Conservation (phyloP, 345 rosid species). For the Punica granatum region DNA sequence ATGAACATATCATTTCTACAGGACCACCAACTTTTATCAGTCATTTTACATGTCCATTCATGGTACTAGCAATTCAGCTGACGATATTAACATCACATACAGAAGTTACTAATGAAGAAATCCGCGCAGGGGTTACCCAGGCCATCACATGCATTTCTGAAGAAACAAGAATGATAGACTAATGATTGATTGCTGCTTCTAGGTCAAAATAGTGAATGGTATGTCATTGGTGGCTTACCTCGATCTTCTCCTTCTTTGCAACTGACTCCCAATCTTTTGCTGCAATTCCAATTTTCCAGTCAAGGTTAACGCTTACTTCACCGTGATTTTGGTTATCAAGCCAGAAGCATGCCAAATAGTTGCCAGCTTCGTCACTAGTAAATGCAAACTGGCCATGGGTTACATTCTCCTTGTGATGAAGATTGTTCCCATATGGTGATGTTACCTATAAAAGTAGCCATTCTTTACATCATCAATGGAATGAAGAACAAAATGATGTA, state of each 20-base stretch:
- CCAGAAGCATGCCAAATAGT: conserved; percentile 70
- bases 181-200: not conserved
- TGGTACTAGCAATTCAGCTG: not conserved
- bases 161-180: not conserved
- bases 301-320: conserved; percentile 53
- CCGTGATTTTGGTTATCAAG: conserved; percentile 29
- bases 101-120: not conserved
- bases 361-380: conserved; percentile 76
- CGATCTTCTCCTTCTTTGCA: conserved; percentile 78
- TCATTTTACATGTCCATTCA: not conserved
- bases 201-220: not conserved
- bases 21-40: not conserved
- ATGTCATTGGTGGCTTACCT: conserved; percentile 32
- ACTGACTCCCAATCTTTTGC: conserved; percentile 92
- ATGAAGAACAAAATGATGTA: not conserved
- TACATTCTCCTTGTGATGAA: conserved; percentile 58
- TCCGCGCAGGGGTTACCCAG: not conserved
- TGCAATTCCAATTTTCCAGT: conserved; percentile 85
- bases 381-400: conserved; percentile 89
- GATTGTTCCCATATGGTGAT: conserved; percentile 59
- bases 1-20: not conserved
- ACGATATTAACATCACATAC: not conserved
- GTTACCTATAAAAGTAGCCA: conserved; percentile 42
- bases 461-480: not conserved
- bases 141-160: not conserved